These are phyloP conservation scores for Plasmodium inui DNA, from an alignment of 169 alveolate species.

Conservation along the genomic window DNA sequence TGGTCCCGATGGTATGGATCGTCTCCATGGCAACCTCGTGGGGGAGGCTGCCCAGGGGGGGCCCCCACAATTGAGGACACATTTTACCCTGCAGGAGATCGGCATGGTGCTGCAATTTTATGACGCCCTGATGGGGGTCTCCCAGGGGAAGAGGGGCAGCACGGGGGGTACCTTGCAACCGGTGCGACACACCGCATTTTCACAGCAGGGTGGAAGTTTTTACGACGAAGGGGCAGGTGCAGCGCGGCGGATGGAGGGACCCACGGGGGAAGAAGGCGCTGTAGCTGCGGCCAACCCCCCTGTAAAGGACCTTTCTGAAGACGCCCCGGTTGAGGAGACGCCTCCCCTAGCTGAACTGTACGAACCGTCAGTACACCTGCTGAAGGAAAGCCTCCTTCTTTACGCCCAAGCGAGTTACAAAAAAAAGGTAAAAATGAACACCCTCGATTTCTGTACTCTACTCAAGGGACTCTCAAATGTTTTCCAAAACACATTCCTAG, in stretches of 20 bases:
- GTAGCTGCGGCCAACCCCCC: no score
- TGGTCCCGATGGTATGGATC: background rate
- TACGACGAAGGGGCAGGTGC: no score
- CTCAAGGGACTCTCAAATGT: slow-evolving; percentile 29
- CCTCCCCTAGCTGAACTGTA: background rate
- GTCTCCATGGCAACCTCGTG: background rate
- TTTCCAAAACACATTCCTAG: slow-evolving; percentile 8
- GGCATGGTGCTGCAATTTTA: slow-evolving; percentile 70
- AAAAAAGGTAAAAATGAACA: slow-evolving; percentile 21
- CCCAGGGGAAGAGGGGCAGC: background rate
- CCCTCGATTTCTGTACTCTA: slow-evolving; percentile 26
- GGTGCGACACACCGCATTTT: no score
- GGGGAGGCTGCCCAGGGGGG: background rate
- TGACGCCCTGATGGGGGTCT: background rate
- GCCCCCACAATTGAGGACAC: background rate
- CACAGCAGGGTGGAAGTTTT: no score
- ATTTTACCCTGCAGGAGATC: slow-evolving; percentile 61
- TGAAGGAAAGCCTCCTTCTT: slow-evolving; percentile 30
- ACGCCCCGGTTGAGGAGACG: background rate
- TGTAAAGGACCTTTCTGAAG: background rate
- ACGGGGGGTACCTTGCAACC: background rate
- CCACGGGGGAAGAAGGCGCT: background rate
- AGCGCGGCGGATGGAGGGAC: no score
- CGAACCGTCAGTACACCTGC: background rate
- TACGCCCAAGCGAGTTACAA: background rate